Evolutionary conservation across 169 alveolate species (phyloP), one percentile per base, ranked within the genome.

Genomic region (Plasmodium adleri): DNA sequence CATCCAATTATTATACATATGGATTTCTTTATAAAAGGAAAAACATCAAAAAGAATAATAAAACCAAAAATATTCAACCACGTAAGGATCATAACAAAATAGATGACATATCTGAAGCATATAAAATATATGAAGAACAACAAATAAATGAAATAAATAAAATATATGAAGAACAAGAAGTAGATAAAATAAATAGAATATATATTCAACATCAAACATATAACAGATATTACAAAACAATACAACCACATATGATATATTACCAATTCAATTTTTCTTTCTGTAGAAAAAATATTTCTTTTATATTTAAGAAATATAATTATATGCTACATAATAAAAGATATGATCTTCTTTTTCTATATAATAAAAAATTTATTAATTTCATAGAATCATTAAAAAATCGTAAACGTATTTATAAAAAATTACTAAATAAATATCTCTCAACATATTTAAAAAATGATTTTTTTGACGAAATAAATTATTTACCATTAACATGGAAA

Each of bases 401-500:
- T 13, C 15, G 12, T 8, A 75, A 20, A 13, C 15, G 15, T 17
- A 43, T 13, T 17, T 62, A 47, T n/a, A 47, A 52, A 58, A 49
- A 52, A 5, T 15, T 13, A 47, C 47, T 62, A 45, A 56, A 64
- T 9, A 64, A 22, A 43, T 49, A 63, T 47, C 17, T 70, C 9
- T 10, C 26, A 24, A 26, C 67, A 17, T 76, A 50, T 70, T 63
- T 76, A 76, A 64, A 76, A 47, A 66, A 68, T 5, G 88, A 76
- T 24, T 76, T 63, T 15, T 76, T 76, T 64, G 15, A 76, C 3
- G 88, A 76, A 52, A 26, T 76, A n/a, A 39, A 63, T 6, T 76
- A 76, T 64, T 68, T 76, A 3, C 88, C 88, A 22, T 50, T 76
- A 58, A 63, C 88, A 22, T 76, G 88, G 88, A 76, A 76, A 76